phyloP scores from a whole-genome alignment of 495 filamentous ascomycete species.

The Friedmanniomyces simplex region DNA sequence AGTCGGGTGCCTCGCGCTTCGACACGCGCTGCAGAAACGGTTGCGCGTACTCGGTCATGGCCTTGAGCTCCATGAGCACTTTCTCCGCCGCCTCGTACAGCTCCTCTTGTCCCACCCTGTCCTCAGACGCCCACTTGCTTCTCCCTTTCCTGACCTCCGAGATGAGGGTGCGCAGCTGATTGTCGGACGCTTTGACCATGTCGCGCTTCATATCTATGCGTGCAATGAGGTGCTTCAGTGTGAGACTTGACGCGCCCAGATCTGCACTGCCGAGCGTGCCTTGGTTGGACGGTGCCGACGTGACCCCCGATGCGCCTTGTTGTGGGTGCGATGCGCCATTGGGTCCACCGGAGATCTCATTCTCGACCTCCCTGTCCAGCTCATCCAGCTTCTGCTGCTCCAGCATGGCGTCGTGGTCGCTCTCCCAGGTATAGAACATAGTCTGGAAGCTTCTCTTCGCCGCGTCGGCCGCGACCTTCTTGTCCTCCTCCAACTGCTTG shows the following conservation, averaged over 20 bases:
- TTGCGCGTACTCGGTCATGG: slow-evolving; percentile 89
- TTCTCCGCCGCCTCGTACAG: slow-evolving; percentile 94
- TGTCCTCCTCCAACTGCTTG: slow-evolving; percentile 87
- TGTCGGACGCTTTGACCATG: slow-evolving; percentile 79
- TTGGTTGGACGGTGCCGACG: slow-evolving; percentile 42
- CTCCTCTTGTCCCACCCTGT: slow-evolving; percentile 93
- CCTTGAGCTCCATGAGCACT: slow-evolving; percentile 90
- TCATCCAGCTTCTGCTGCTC: slow-evolving; percentile 97
- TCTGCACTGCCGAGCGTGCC: slow-evolving; percentile 88
- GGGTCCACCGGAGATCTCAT: slow-evolving; percentile 68
- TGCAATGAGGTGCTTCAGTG: slow-evolving; percentile 90
- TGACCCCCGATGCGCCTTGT: slow-evolving; percentile 33
- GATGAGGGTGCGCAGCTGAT: slow-evolving; percentile 82
- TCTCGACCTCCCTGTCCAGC: slow-evolving; percentile 88
- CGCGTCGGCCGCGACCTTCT: slow-evolving; percentile 83
- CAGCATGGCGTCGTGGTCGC: slow-evolving; percentile 88
- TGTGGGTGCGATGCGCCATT: neutral
- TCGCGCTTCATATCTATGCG: slow-evolving; percentile 86
- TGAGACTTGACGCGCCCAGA: slow-evolving; percentile 91
- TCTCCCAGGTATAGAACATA: slow-evolving; percentile 87
- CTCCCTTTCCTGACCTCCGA: slow-evolving; percentile 94
- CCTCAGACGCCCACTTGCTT: slow-evolving; percentile 98
- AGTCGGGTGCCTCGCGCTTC: slow-evolving; percentile 94
- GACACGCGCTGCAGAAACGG: slow-evolving; percentile 88
- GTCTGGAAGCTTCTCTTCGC: slow-evolving; percentile 83